phyloP scores from a whole-genome alignment of 2,329 filamentous ascomycete species.

The Fusarium sacchari region DNA sequence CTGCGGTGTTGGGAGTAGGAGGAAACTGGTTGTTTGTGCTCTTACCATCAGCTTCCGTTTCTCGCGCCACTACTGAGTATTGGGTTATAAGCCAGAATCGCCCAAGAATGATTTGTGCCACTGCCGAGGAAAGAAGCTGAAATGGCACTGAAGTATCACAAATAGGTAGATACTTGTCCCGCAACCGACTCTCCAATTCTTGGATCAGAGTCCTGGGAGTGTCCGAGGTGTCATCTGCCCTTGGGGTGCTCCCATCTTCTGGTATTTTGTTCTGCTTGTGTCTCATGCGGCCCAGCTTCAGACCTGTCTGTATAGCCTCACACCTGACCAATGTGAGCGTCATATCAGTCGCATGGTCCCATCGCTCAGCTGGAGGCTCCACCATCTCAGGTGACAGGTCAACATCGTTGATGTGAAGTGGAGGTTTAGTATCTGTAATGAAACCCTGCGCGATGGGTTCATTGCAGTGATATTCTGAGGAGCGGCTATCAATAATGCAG shows the following conservation, averaged over 20 bases:
- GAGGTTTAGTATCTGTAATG: neutral
- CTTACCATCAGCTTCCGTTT: fast-evolving
- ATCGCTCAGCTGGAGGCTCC: neutral
- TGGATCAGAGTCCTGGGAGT: neutral
- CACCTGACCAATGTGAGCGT: neutral
- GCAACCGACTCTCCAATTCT: neutral
- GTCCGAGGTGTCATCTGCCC: neutral
- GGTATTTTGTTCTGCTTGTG: neutral
- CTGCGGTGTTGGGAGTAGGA: neutral
- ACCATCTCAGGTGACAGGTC: neutral
- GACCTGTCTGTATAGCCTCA: neutral
- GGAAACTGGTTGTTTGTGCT: neutral
- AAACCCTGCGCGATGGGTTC: neutral
- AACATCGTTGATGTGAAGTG: neutral
- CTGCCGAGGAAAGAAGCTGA: neutral
- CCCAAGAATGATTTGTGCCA: neutral
- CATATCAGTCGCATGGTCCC: neutral
- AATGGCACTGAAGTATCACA: neutral
- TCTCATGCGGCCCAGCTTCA: neutral
- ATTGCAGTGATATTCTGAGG: neutral
- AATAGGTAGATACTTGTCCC: neutral
- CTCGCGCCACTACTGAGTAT: neutral
- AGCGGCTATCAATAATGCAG: neutral
- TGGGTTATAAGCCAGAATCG: neutral
- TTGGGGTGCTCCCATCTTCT: neutral